phyloP scores from a whole-genome alignment of 108 stramenopile genomes.

The Pseudonitzschia multistriata region DNA sequence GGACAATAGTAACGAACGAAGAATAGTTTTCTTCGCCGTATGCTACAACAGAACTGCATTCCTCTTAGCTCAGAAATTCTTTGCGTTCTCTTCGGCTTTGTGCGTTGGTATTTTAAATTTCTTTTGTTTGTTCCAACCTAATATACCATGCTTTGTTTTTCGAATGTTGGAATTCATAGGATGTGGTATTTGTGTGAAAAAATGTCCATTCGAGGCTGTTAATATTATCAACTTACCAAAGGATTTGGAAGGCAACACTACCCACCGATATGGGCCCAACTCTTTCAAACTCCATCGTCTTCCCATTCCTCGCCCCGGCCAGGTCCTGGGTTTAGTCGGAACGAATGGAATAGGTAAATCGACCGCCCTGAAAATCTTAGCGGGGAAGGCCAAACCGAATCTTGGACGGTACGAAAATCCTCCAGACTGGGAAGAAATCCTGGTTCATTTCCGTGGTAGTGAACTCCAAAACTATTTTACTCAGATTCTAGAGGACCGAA shows the following conservation, averaged over 20 bases:
- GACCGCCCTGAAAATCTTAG: slow-evolving; percentile 95
- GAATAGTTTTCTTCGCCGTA: neutral
- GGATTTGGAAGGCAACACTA: slow-evolving; percentile 92
- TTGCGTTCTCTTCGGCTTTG: no score
- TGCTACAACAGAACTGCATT: neutral
- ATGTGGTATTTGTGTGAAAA: slow-evolving; percentile 98
- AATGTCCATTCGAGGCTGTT: slow-evolving; percentile 98
- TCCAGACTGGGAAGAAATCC: slow-evolving; percentile 98
- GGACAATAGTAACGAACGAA: neutral
- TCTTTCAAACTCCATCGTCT: slow-evolving; percentile 98
- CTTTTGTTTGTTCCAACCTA: neutral
- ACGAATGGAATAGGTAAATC: slow-evolving; percentile 99
- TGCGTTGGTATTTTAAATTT: neutral
- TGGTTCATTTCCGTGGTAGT: slow-evolving; percentile 94
- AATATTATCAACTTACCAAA: slow-evolving; percentile 98
- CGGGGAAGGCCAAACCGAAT: slow-evolving; percentile 98
- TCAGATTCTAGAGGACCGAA: slow-evolving; percentile 94
- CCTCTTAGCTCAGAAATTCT: no score
- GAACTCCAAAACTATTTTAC: slow-evolving; percentile 99
- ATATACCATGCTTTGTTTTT: neutral
- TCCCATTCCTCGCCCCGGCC: slow-evolving; percentile 96
- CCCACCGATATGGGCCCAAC: slow-evolving; percentile 99
- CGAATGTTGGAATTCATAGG: slow-evolving; percentile 40
- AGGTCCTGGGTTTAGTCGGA: slow-evolving; percentile 97
- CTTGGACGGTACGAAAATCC: slow-evolving; percentile 90